Evolutionary conservation across 352 stramenopile genomes (phyloP).

Genomic region (Phytopythium chamaehyphon): DNA sequence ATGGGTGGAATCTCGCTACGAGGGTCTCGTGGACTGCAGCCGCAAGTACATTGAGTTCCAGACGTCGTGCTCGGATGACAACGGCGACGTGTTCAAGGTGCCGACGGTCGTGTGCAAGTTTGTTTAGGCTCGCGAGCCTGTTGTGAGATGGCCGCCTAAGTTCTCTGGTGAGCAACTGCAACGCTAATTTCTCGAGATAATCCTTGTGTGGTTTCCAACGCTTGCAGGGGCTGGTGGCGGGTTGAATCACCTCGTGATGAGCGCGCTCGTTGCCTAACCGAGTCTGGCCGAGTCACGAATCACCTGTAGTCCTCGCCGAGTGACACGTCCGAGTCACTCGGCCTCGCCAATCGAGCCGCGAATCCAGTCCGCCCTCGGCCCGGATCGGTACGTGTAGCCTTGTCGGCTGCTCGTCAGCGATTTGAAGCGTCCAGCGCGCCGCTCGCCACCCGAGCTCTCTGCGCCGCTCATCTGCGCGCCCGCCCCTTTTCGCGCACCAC

Average conservation of each 20-base stretch:
- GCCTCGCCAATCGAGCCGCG: too few relatives aligned
- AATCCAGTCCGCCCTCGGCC: too few relatives aligned
- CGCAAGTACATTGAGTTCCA: conserved; percentile 84
- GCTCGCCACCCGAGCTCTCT: too few relatives aligned
- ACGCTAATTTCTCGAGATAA: neutral
- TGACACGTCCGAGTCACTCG: too few relatives aligned
- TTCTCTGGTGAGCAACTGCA: too few relatives aligned
- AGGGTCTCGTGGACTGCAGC: conserved; percentile 76
- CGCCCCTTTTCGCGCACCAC: too few relatives aligned
- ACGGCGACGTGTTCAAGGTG: conserved; percentile 78
- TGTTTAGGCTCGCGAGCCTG: conserved; percentile 20
- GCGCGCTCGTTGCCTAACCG: neutral
- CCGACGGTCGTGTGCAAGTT: conserved; percentile 88
- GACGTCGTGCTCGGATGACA: conserved; percentile 81
- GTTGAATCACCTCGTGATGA: neutral
- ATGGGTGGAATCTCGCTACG: conserved; percentile 76
- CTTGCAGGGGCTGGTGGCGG: neutral
- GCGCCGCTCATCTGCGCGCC: too few relatives aligned
- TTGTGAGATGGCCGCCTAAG: neutral
- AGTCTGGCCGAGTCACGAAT: too few relatives aligned
- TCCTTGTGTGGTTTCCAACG: neutral
- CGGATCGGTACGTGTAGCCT: too few relatives aligned
- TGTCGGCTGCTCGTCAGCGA: too few relatives aligned
- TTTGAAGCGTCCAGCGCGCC: too few relatives aligned
- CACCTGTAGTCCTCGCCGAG: too few relatives aligned